These are phyloP conservation scores for Neoascochyta sp. DNA, from an alignment of 2,329 filamentous ascomycete species.

Conservation along the genomic window DNA sequence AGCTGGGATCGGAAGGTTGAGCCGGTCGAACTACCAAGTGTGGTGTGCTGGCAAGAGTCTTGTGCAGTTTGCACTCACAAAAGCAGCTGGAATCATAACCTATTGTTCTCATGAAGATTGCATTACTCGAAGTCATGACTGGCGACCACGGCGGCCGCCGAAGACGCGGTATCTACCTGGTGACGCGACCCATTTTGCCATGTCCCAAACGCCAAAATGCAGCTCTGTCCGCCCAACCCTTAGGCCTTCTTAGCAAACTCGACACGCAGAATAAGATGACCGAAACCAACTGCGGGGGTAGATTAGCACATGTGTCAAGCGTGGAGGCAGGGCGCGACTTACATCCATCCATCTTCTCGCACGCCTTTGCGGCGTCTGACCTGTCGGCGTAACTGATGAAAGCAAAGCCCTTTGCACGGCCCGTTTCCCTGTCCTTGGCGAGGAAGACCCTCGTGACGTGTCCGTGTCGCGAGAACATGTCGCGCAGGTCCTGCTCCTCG, in stretches of 20 bases:
- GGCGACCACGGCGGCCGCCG: not conserved
- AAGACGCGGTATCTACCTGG: not conserved
- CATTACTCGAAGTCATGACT: not conserved
- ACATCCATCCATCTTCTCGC: slow-evolving; percentile 96
- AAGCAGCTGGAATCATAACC: too few species aligned
- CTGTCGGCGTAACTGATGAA: slow-evolving; percentile 97
- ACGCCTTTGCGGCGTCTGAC: slow-evolving; percentile 83
- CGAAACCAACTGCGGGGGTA: slow-evolving; percentile 58
- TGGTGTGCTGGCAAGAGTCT: too few species aligned
- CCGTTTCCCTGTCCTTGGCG: slow-evolving; percentile 95
- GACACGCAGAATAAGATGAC: slow-evolving; percentile 80
- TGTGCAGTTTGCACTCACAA: too few species aligned
- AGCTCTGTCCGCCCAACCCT: not conserved
- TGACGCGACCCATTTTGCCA: slow-evolving; percentile 2
- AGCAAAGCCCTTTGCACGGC: slow-evolving; percentile 94
- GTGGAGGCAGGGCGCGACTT: slow-evolving; percentile 34
- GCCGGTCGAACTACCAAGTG: too few species aligned
- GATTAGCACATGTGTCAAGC: slow-evolving; percentile 13
- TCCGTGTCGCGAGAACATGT: slow-evolving; percentile 97
- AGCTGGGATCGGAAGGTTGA: slow-evolving; percentile 32
- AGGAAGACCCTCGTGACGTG: slow-evolving; percentile 96
- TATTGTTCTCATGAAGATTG: not conserved
- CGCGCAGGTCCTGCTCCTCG: slow-evolving; percentile 89
- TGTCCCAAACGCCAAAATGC: slow-evolving; percentile 3
- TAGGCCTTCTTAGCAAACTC: slow-evolving; percentile 72